Evolutionary conservation across 306 rosid genomes (phyloP).

Genomic region (Luffa acutangula): DNA sequence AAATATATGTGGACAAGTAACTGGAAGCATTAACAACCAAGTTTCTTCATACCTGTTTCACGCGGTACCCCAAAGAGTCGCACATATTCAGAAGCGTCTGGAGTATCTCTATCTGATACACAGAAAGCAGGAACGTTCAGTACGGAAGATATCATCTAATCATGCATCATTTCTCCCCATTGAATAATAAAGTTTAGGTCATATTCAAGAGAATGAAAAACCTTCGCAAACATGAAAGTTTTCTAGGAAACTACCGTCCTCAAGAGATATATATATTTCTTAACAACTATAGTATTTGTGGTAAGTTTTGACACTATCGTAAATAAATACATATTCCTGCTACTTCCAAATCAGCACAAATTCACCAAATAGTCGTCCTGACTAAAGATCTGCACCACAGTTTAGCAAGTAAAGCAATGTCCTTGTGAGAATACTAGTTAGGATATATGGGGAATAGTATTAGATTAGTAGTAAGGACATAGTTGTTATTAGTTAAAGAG

Average conservation of each 20-base stretch:
- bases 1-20: not conserved
- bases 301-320: not conserved
- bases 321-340: not conserved
- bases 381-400: not conserved
- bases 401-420: not conserved
- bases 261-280: not conserved
- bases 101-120: constrained; percentile 54
- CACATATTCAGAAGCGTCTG: constrained; percentile 70
- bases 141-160: not conserved
- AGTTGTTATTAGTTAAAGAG: no score
- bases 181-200: not conserved
- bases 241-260: not conserved
- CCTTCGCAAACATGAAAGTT: not conserved
- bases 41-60: constrained; percentile 35
- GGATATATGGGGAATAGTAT: no score
- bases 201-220: not conserved
- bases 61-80: constrained; percentile 39
- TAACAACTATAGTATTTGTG: not conserved
- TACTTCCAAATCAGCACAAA: not conserved
- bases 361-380: not conserved
- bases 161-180: not conserved
- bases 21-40: not conserved
- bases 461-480: no score
- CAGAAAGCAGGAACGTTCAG: constrained; percentile 8
- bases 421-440: not conserved